phyloP scores from a whole-genome alignment of 768 basidiomycete genomes.

The Leccinum boreale region DNA sequence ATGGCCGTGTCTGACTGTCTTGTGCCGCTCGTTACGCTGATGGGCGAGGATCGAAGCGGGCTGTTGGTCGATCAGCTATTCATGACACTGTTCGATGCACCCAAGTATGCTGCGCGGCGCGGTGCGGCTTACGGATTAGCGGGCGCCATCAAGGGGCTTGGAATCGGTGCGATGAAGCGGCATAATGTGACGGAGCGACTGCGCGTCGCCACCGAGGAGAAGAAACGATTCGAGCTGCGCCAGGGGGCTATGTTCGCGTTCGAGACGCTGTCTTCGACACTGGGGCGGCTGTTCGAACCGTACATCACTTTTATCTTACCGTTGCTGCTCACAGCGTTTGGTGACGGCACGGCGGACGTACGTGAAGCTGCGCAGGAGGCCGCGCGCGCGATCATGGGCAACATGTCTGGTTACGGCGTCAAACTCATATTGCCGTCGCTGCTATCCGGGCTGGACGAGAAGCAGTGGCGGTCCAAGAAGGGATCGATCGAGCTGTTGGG shows the following conservation, averaged over 20 bases:
- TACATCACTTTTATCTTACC: slow-evolving; percentile 86
- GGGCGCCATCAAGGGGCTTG: slow-evolving; percentile 88
- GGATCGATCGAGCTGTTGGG: slow-evolving; percentile 96
- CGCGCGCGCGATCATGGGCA: slow-evolving; percentile 90
- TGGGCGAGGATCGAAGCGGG: slow-evolving; percentile 43
- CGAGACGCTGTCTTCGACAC: slow-evolving; percentile 82
- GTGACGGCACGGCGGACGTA: slow-evolving; percentile 82
- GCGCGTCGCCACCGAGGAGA: slow-evolving; percentile 78
- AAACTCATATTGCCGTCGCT: slow-evolving; percentile 92
- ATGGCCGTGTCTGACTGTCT: slow-evolving; percentile 95
- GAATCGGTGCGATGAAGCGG: slow-evolving; percentile 82
- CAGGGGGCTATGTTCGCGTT: slow-evolving; percentile 96
- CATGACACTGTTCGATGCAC: slow-evolving; percentile 68
- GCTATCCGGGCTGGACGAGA: slow-evolving; percentile 90
- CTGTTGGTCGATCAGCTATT: slow-evolving; percentile 74
- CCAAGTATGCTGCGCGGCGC: slow-evolving; percentile 91
- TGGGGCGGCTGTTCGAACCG: slow-evolving; percentile 91
- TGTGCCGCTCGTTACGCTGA: slow-evolving; percentile 75
- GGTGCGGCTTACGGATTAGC: slow-evolving; percentile 97
- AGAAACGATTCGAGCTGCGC: slow-evolving; percentile 79
- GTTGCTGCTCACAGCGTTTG: slow-evolving; percentile 78
- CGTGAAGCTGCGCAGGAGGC: slow-evolving; percentile 93
- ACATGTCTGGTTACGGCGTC: slow-evolving; percentile 91
- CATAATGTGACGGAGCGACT: slow-evolving; percentile 74
- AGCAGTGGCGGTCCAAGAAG: slow-evolving; percentile 97